A percentile compares a stretch with the other conserved stretches of the same genome.
These are phyloP conservation scores for Geotrichum restrictum DNA, from an alignment of 1,139 yeast genomes.

Conservation along the genomic window DNA sequence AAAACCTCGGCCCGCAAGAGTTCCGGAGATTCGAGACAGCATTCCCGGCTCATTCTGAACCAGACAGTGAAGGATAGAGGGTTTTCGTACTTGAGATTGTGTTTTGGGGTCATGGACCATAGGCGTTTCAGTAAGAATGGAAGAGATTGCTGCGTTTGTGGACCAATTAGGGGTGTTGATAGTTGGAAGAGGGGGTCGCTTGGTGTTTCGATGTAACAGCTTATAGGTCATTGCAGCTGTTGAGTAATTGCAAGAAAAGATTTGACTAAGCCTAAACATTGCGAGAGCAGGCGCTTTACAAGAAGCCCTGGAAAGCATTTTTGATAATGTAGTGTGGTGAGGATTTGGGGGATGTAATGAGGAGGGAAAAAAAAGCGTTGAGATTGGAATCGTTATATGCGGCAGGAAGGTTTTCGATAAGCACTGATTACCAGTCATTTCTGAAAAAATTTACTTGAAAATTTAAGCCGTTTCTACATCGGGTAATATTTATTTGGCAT, in stretches of 20 bases:
- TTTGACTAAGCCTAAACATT: too few relatives aligned
- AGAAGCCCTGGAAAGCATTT: too few relatives aligned
- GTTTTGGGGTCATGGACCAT: slow-evolving; percentile 50
- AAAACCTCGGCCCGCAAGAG: slow-evolving; percentile 96
- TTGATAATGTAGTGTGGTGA: neutral
- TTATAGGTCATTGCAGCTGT: slow-evolving; percentile 96
- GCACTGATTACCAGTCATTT: neutral
- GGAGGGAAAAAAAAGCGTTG: neutral
- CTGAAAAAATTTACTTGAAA: too few relatives aligned
- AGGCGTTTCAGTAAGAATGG: slow-evolving; percentile 93
- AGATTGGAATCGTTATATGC: neutral
- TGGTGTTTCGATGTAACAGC: slow-evolving; percentile 73
- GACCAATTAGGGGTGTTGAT: slow-evolving; percentile 93
- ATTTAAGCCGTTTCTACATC: too few relatives aligned
- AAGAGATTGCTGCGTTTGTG: slow-evolving; percentile 91
- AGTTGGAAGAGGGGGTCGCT: slow-evolving; percentile 91
- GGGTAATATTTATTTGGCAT: too few relatives aligned
- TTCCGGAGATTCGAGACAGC: slow-evolving; percentile 85
- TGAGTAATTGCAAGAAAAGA: slow-evolving; percentile 40
- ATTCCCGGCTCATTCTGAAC: slow-evolving; percentile 99
- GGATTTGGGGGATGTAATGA: neutral
- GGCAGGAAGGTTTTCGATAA: neutral
- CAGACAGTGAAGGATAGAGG: slow-evolving; percentile 90
- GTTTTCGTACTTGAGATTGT: slow-evolving; percentile 33
- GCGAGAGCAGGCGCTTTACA: too few relatives aligned